phyloP scores from a whole-genome alignment of 257 asterid species.

The Solanum chmielewskii region DNA sequence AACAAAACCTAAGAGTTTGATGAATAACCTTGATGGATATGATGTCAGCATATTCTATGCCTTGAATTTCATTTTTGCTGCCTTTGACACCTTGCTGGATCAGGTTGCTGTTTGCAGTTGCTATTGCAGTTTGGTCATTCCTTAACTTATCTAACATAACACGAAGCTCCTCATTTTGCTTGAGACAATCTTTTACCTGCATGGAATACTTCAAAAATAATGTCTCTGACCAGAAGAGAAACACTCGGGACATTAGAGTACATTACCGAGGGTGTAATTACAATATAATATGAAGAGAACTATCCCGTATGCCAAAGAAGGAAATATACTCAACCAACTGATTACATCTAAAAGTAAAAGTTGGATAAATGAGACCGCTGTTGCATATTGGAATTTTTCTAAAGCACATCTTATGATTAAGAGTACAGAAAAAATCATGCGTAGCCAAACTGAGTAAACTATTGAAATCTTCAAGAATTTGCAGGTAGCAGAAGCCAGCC shows the following conservation, averaged over 20 bases:
- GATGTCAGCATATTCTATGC: constrained; percentile 30
- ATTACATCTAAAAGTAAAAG: background rate
- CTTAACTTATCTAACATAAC: constrained; percentile 57
- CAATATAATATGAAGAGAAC: background rate
- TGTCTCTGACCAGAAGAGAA: background rate
- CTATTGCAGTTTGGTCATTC: constrained; percentile 36
- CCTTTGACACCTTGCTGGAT: constrained; percentile 21
- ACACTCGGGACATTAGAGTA: background rate
- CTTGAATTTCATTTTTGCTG: constrained; percentile 18
- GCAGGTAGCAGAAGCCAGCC: background rate
- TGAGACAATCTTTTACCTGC: constrained; percentile 74
- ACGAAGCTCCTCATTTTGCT: constrained; percentile 82
- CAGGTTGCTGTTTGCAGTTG: constrained; percentile 21
- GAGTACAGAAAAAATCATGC: background rate
- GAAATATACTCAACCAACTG: background rate
- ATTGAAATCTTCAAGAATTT: background rate
- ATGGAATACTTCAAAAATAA: background rate
- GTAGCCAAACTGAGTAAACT: background rate
- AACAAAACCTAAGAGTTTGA: background rate
- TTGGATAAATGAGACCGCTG: background rate
- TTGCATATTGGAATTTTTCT: background rate
- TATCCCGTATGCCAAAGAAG: background rate
- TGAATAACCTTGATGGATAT: constrained; percentile 54
- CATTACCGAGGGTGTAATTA: background rate
- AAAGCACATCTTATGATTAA: background rate